Conservation (phyloP, 371 early-diverging fungal species). For the Batkoa obscura region DNA sequence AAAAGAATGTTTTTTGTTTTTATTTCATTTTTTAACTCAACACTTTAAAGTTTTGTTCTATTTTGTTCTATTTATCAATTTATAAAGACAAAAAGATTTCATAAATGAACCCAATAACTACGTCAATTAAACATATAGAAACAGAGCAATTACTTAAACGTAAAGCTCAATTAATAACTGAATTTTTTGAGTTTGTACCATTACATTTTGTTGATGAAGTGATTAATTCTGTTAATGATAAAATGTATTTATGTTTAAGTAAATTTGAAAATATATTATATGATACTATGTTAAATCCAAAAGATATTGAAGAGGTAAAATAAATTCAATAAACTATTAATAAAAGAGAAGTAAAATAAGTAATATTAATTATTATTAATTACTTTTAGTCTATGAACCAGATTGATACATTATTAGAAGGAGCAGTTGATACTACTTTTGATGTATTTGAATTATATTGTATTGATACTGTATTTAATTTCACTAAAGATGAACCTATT, state of each 20-base stretch:
- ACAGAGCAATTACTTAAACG: too few relatives aligned
- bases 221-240: slow-evolving; percentile 44
- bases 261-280: slow-evolving; percentile 38
- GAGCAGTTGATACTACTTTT: slow-evolving; percentile 49
- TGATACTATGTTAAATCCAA: slow-evolving; percentile 16
- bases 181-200: slow-evolving; percentile 51
- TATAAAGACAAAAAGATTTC: too few relatives aligned
- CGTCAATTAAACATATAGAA: too few relatives aligned
- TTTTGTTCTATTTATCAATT: too few relatives aligned
- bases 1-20: too few relatives aligned
- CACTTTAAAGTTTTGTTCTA: too few relatives aligned
- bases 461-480: slow-evolving; percentile 35
- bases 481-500: background rate
- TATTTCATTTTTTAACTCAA: too few relatives aligned
- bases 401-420: slow-evolving; percentile 45
- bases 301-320: slow-evolving; percentile 23
- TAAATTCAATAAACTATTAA: too few relatives aligned
- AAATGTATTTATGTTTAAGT: slow-evolving; percentile 37
- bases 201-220: slow-evolving; percentile 49
- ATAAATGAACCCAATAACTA: too few relatives aligned
- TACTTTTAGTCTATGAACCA: slow-evolving; percentile 26
- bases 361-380: background rate
- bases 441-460: slow-evolving; percentile 52
- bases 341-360: too few relatives aligned
- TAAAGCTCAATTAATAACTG: slow-evolving; percentile 37